These are phyloP conservation scores for Prunus fruticosa DNA, from an alignment of 306 rosid genomes.

Conservation along the genomic window DNA sequence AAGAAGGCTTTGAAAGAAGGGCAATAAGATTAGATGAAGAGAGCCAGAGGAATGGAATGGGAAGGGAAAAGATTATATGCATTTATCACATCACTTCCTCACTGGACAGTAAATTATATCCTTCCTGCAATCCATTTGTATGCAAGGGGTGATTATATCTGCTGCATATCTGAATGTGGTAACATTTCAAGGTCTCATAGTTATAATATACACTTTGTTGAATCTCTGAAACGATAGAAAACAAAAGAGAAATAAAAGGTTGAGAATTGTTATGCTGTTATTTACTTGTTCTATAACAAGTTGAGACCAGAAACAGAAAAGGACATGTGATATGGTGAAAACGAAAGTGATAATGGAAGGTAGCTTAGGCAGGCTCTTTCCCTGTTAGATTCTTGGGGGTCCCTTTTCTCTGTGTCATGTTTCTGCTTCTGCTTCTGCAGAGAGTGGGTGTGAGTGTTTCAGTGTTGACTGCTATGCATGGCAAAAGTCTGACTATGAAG, in stretches of 20 bases:
- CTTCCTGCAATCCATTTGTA: slow-evolving; percentile 21
- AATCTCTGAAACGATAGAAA: not conserved
- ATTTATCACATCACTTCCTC: slow-evolving; percentile 23
- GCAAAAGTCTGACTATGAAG: slow-evolving; percentile 14
- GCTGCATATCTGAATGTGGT: not conserved
- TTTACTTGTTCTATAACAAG: not conserved
- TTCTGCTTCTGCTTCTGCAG: slow-evolving; percentile 14
- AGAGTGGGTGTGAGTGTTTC: slow-evolving; percentile 16
- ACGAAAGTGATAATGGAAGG: slow-evolving; percentile 11
- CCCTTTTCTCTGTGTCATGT: slow-evolving; percentile 22
- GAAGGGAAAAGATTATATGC: slow-evolving; percentile 17
- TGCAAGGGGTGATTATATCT: not conserved
- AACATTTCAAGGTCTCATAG: not conserved
- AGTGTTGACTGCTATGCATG: slow-evolving; percentile 37
- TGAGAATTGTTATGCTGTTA: not conserved
- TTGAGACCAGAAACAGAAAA: slow-evolving; percentile 9
- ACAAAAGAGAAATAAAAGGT: too few species aligned
- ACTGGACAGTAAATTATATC: slow-evolving; percentile 31
- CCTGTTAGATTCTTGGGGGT: slow-evolving; percentile 45
- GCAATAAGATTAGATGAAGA: not conserved
- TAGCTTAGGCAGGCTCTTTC: slow-evolving; percentile 29
- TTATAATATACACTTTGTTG: not conserved
- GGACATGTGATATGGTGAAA: slow-evolving; percentile 13
- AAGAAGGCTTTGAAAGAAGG: slow-evolving; percentile 27
- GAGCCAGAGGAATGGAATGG: slow-evolving; percentile 7